phyloP scores from a whole-genome alignment of 2,329 filamentous ascomycete genomes.

The Didymella pomorum region DNA sequence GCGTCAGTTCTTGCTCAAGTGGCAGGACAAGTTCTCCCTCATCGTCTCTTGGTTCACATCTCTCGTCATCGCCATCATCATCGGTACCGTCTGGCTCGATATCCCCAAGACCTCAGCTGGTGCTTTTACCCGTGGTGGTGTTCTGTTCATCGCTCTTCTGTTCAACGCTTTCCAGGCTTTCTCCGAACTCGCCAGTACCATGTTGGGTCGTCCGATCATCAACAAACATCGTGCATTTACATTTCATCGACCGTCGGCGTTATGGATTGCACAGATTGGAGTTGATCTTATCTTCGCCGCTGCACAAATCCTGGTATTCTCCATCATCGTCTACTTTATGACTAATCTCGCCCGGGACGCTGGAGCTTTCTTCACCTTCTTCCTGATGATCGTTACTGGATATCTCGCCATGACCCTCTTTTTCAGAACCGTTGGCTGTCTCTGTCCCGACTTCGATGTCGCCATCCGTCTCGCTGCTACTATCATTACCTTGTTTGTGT shows the following conservation, averaged over 20 bases:
- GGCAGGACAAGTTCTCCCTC: slow-evolving; percentile 84
- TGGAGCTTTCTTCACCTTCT: slow-evolving; percentile 59
- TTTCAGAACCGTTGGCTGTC: slow-evolving; percentile 63
- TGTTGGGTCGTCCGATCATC: slow-evolving; percentile 78
- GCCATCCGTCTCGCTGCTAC: slow-evolving; percentile 82
- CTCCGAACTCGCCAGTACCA: slow-evolving; percentile 76
- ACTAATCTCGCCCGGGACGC: slow-evolving; percentile 55
- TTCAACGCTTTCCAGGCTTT: slow-evolving; percentile 92
- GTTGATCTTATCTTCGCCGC: slow-evolving; percentile 78
- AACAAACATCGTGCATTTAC: slow-evolving; percentile 87
- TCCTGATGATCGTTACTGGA: slow-evolving; percentile 53
- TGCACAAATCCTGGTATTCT: slow-evolving; percentile 66
- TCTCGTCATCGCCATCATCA: slow-evolving; percentile 77
- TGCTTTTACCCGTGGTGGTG: slow-evolving; percentile 81
- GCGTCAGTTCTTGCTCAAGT: slow-evolving; percentile 83
- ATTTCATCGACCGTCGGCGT: slow-evolving; percentile 80
- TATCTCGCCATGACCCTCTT: slow-evolving; percentile 56
- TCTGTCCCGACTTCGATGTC: slow-evolving; percentile 83
- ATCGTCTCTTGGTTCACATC: slow-evolving; percentile 74
- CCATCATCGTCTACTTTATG: slow-evolving; percentile 61
- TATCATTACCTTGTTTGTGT: slow-evolving; percentile 80
- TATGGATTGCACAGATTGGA: slow-evolving; percentile 84
- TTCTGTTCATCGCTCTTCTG: slow-evolving; percentile 79
- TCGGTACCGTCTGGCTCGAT: slow-evolving; percentile 80
- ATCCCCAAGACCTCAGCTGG: slow-evolving; percentile 70